phyloP scores from a whole-genome alignment of 1,284 basidiomycete genomes.

The Boletus sp. region DNA sequence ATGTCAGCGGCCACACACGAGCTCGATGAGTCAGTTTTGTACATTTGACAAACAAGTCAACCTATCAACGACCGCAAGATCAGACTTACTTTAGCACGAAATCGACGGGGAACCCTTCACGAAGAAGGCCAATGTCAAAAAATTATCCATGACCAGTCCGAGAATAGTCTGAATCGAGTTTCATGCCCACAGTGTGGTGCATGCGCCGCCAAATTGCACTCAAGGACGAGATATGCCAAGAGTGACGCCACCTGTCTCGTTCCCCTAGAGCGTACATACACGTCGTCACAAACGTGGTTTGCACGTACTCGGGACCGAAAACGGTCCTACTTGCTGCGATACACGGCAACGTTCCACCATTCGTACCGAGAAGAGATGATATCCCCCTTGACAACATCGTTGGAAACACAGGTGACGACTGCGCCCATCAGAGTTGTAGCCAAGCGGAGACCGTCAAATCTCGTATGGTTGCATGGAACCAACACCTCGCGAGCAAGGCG shows the following conservation, averaged over 20 bases:
- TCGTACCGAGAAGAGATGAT: too few relatives aligned
- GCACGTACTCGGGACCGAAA: slow-evolving; percentile 4
- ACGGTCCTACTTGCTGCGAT: neutral
- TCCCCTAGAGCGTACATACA: slow-evolving; percentile 14
- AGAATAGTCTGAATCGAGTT: slow-evolving; percentile 44
- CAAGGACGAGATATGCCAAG: slow-evolving; percentile 23
- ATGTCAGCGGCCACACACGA: too few relatives aligned
- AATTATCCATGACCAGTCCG: slow-evolving; percentile 31
- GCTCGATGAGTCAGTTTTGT: too few relatives aligned
- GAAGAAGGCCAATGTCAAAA: slow-evolving; percentile 26
- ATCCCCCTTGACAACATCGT: neutral
- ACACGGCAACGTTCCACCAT: neutral
- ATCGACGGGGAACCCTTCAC: slow-evolving; percentile 12
- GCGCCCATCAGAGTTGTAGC: neutral
- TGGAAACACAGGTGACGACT: neutral
- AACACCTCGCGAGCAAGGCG: slow-evolving; percentile 20
- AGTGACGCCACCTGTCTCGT: slow-evolving; percentile 21
- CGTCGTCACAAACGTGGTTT: neutral
- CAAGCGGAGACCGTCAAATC: neutral
- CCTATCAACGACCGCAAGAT: neutral
- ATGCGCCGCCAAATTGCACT: slow-evolving; percentile 36
- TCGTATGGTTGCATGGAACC: neutral
- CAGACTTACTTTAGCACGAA: neutral
- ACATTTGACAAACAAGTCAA: too few relatives aligned
- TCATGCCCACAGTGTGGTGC: slow-evolving; percentile 21